Evolutionary conservation across 2,329 filamentous ascomycete species (phyloP), one percentile per base, ranked within the genome.

Genomic region (Exophiala aquamarina): DNA sequence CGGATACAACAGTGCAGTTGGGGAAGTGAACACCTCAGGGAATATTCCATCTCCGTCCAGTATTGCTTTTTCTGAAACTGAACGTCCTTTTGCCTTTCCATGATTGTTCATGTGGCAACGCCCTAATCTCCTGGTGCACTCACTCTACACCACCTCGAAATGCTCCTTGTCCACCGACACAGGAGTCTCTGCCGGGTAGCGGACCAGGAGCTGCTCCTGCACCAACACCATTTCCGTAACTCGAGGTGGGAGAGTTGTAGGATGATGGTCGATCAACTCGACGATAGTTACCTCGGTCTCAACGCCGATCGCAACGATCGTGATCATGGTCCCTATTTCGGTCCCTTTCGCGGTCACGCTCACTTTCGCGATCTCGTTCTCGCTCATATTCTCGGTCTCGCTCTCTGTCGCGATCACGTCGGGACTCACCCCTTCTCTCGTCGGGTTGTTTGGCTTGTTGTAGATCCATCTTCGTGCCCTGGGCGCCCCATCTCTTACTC

Each of bases 151-250:
- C 40, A 44, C 43, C 34, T 32, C 48, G 47, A 3, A 35, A 35
- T 2, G 44, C 51, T 21, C 44, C 39, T 9, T 44, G 35, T 38
- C 45, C 49, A 33, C 50, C 49, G 10, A 43, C 47, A 23, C 42
- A 54, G 8, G 43, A 40, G 18, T 52, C 40, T 36, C 47, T 45
- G 21, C 28, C 45, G 18, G 33, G 33, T 10, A 15, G 10, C 8
- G 35, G 35, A n/a, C 15, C 15, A 18, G n/a, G 15, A 7, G 14
- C 35, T 7, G 35, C 15, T 4, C 15, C 35, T 19, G 37, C 38
- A 20, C 47, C 41, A 26, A 59, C 55, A 3, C 56, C 56, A 18
- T 57, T 59, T 14, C 56, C 55, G 23, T 59, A 59, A 19, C 54
- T 47, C 17, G 56, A 55, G 17, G 52, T 20, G 19, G 52, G 36